Conservation (phyloP, 2,329 filamentous ascomycete genomes). For the Neofusicoccum ribis region DNA sequence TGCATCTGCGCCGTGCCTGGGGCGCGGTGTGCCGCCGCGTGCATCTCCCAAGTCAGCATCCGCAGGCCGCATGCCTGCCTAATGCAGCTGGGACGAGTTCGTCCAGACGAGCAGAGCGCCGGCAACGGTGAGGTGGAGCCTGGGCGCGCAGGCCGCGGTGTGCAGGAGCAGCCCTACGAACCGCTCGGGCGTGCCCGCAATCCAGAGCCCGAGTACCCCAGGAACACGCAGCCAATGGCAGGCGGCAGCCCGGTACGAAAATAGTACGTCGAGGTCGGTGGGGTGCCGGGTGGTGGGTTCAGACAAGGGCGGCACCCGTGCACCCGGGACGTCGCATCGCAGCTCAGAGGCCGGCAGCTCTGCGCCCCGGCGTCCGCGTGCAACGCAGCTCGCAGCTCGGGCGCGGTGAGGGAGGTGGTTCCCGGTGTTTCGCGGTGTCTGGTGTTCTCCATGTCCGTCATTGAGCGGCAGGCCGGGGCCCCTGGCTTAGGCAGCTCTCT, state of each 20-base stretch:
- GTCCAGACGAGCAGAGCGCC: neutral
- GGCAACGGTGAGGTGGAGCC: neutral
- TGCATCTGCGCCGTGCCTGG: constrained; percentile 13
- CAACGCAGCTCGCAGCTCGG: neutral
- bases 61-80: neutral
- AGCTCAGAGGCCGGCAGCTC: neutral
- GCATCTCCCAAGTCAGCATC: constrained; percentile 3
- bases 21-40: constrained; percentile 11
- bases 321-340: neutral
- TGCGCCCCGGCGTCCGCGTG: neutral
- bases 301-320: neutral
- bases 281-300: constrained; percentile 4
- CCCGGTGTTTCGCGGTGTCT: neutral
- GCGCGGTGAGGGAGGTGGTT: neutral
- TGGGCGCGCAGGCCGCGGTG: neutral
- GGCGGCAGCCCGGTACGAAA: no score
- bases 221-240: neutral
- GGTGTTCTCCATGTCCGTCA: neutral
- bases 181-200: neutral
- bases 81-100: neutral
- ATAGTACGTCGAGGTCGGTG: neutral
- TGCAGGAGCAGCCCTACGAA: constrained; percentile 7
- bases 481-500: constrained; percentile 5
- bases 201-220: neutral
- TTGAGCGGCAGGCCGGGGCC: neutral